Evolutionary conservation across 148 eudicot genomes (phyloP), one percentile per base, ranked within the genome.

Genomic region (Fagopyrum homotropicum): DNA sequence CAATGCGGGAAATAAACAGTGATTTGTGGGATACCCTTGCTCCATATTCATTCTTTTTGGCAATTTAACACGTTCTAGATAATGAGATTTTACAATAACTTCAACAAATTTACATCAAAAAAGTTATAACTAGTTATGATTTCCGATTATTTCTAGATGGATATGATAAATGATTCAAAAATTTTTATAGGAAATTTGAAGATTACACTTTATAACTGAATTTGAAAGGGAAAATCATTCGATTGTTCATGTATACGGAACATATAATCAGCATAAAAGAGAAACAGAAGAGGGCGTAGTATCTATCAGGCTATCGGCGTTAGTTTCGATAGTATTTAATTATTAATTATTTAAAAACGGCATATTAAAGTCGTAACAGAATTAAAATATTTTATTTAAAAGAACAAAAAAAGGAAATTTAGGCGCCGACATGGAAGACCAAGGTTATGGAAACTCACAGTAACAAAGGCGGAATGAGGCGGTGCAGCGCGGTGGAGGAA

Each of bases 401-500:
- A 35, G 2, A 15, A 66, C 10, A 17, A 0, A 66, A 66, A 30
- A 40, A 15, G 71, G 71, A 14, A 66, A 43, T 12, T 35, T 2
- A 46, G 71, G 69, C 69, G 69, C 44, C 69, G 55, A 72, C 74
- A 47, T 15, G 15, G 26, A 35, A 46, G 50, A 72, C 35, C 46
- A n/a, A 17, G 17, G 17, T 17, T 9, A 17, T 22, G 7, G 64
- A 61, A 10, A 63, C 69, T 63, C 45, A 63, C 69, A 63, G 45
- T 29, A 43, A 49, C 8, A 16, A 48, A 50, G 19, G n/a, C 44
- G 63, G 68, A 74, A 29, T 44, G 6, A 7, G 50, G 29, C 7
- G 26, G 4, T n/a, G 19, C 89, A 57, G 79, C 63, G 69, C 78
- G 70, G 57, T 78, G 63, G 30, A 88, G 86, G 66, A 83, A 78